phyloP scores from a whole-genome alignment of 1,284 basidiomycete genomes.

The Anthracocystis walkeri region DNA sequence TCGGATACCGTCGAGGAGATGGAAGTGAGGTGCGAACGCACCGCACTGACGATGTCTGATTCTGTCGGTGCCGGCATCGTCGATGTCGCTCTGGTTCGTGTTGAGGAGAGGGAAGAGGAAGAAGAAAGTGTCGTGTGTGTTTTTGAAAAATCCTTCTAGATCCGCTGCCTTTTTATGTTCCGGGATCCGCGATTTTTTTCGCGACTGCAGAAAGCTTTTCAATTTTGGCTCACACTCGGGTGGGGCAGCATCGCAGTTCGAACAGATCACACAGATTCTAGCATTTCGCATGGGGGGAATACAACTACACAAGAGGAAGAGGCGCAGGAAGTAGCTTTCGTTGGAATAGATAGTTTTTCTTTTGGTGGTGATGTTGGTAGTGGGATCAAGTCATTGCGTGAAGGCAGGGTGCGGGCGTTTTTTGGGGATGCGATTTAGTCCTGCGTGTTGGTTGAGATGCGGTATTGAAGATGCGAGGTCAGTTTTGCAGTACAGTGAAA shows the following conservation, averaged over 20 bases:
- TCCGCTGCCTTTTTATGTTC: too few species aligned
- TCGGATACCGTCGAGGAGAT: not conserved
- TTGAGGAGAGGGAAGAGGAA: not conserved
- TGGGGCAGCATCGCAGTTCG: not conserved
- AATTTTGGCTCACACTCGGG: not conserved
- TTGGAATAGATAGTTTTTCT: not conserved
- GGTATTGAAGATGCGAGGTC: not conserved
- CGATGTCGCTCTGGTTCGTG: not conserved
- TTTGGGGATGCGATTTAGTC: too few species aligned
- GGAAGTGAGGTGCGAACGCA: constrained; percentile 8
- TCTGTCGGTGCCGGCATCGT: constrained; percentile 40
- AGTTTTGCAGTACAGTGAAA: constrained; percentile 5
- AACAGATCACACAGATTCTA: constrained; percentile 1
- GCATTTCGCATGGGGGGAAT: constrained; percentile 4
- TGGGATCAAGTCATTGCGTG: not conserved
- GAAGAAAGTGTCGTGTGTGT: too few species aligned
- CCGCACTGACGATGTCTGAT: constrained; percentile 38
- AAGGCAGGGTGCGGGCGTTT: not conserved
- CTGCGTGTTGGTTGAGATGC: not conserved
- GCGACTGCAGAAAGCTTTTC: not conserved
- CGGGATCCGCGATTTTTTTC: not conserved
- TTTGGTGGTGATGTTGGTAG: not conserved
- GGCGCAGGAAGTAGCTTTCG: not conserved
- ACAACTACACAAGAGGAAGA: constrained; percentile 13
- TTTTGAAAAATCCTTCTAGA: too few species aligned